These are phyloP conservation scores for Diaporthe vaccinii DNA, from an alignment of 2,329 filamentous ascomycete genomes.

Conservation along the genomic window DNA sequence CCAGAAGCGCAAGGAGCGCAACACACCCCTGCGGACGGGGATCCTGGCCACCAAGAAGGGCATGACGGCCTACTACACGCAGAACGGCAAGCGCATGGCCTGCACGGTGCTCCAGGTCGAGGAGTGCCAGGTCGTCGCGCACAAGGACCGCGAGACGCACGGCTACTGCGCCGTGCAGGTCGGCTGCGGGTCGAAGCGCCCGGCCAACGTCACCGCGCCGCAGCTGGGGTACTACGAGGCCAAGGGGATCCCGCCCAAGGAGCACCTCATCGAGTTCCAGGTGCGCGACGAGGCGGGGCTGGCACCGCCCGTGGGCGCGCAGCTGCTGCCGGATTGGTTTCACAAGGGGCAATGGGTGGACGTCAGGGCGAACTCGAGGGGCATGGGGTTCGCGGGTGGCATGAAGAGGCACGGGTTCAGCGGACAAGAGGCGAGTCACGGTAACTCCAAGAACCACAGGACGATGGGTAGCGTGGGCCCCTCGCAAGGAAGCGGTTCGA, in stretches of 20 bases:
- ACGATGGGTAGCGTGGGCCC: constrained; percentile 91
- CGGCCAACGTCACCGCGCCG: constrained; percentile 84
- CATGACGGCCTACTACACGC: constrained; percentile 92
- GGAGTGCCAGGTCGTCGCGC: constrained; percentile 87
- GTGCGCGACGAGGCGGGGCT: constrained; percentile 82
- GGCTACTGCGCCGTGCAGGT: constrained; percentile 97
- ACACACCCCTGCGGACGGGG: constrained; percentile 79
- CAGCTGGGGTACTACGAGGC: constrained; percentile 89
- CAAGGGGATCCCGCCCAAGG: constrained; percentile 86
- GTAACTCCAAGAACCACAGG: constrained; percentile 94
- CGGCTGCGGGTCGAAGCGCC: constrained; percentile 80
- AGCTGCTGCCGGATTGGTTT: constrained; percentile 91
- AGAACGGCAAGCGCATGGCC: constrained; percentile 81
- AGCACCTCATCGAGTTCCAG: constrained; percentile 86
- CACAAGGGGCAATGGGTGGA: constrained; percentile 91
- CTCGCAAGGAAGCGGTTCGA: constrained; percentile 90
- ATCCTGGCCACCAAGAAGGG: constrained; percentile 92
- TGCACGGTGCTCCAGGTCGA: constrained; percentile 97
- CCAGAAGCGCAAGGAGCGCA: constrained; percentile 69
- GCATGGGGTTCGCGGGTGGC: constrained; percentile 94
- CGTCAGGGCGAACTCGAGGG: constrained; percentile 81
- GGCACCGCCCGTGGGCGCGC: constrained; percentile 76
- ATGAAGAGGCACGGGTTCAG: constrained; percentile 96
- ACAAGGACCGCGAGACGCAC: constrained; percentile 84
- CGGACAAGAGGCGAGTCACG: constrained; percentile 92